These are phyloP conservation scores for Hansenula sp. DNA, from an alignment of 1,139 yeast genomes.

Conservation along the genomic window DNA sequence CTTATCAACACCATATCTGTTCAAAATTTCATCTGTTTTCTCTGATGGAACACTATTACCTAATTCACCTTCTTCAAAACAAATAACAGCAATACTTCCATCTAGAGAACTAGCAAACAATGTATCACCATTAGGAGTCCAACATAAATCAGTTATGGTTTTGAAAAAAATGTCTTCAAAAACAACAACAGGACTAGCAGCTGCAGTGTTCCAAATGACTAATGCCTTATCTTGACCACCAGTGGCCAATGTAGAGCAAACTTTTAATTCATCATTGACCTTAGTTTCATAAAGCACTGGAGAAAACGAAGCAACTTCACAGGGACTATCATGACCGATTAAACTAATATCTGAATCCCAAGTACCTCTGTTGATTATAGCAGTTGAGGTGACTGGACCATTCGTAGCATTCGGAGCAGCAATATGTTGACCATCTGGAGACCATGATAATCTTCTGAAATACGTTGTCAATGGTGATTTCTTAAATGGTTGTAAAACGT, in stretches of 20 bases:
- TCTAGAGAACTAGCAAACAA: conserved; percentile 79
- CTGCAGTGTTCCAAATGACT: conserved; percentile 67
- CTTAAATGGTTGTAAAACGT: conserved; percentile 77
- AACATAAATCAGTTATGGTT: conserved; percentile 69
- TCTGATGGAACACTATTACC: conserved; percentile 68
- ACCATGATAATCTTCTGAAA: conserved; percentile 91
- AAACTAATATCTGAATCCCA: conserved; percentile 90
- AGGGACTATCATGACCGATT: conserved; percentile 95
- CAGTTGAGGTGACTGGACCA: conserved; percentile 92
- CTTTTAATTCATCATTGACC: conserved; percentile 13
- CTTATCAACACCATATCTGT: conserved; percentile 84
- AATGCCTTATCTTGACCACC: conserved; percentile 77
- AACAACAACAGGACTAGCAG: conserved; percentile 58
- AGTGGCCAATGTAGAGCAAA: conserved; percentile 57
- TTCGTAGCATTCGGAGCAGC: conserved; percentile 97
- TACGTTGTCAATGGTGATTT: conserved; percentile 92
- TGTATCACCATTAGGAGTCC: conserved; percentile 75
- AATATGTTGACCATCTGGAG: conserved; percentile 95
- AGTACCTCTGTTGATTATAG: conserved; percentile 81
- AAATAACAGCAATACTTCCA: conserved; percentile 72
- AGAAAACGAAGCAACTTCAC: conserved; percentile 88
- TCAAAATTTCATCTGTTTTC: conserved; percentile 64
- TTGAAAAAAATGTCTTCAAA: conserved; percentile 59
- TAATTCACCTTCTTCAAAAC: conserved; percentile 67
- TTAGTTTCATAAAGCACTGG: conserved; percentile 57